Evolutionary conservation across 2,329 filamentous ascomycete species (phyloP).

Genomic region (Fusarium fracticaudum): DNA sequence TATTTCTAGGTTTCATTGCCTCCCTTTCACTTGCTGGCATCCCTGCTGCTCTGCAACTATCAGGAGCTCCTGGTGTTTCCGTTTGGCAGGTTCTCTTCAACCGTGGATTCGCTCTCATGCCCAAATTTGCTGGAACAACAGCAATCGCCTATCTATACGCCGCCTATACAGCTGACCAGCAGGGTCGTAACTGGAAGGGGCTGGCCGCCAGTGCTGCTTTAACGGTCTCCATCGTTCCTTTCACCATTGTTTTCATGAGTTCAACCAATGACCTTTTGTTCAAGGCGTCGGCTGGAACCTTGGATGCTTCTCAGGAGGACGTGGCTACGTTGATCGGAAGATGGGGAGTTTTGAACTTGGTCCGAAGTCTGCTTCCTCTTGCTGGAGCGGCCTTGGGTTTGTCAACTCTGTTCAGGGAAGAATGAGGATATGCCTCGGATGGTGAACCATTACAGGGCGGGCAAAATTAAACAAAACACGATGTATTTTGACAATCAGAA

Average conservation of each 20-base stretch:
- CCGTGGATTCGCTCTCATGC: conserved; percentile 51
- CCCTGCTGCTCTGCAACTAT: conserved; percentile 41
- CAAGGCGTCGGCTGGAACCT: conserved; percentile 33
- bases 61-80: conserved; percentile 44
- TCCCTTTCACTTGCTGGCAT: conserved; percentile 50
- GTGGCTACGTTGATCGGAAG: conserved; percentile 38
- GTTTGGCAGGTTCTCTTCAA: conserved; percentile 52
- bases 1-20: conserved; percentile 47
- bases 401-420: conserved; percentile 23
- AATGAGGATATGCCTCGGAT: background rate
- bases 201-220: conserved; percentile 47
- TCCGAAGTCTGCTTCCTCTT: conserved; percentile 46
- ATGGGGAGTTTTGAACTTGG: conserved; percentile 45
- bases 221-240: conserved; percentile 53
- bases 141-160: conserved; percentile 49
- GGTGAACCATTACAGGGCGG: too few relatives aligned
- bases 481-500: background rate
- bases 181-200: conserved; percentile 47
- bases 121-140: conserved; percentile 47
- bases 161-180: conserved; percentile 46
- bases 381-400: conserved; percentile 42
- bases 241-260: conserved; percentile 51
- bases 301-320: conserved; percentile 24
- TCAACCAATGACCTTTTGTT: conserved; percentile 49
- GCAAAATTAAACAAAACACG: background rate